Conservation (phyloP, 2,329 filamentous ascomycete genomes). For the Aspergillus sclerotialis region DNA sequence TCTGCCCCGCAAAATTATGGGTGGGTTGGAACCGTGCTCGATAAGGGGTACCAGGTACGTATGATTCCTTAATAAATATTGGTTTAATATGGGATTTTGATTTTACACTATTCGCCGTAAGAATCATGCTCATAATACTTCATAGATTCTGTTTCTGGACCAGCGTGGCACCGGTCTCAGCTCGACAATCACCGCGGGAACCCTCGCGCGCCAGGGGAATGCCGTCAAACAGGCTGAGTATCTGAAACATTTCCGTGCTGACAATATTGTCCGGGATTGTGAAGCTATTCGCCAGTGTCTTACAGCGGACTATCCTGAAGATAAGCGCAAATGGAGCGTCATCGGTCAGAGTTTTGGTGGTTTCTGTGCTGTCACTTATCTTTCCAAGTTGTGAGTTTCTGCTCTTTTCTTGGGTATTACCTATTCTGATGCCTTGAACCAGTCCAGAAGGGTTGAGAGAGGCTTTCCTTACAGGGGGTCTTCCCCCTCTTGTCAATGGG, state of each 20-base stretch:
- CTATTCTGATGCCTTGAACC: slow-evolving; percentile 1
- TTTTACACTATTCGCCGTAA: too few species aligned
- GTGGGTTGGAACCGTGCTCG: slow-evolving; percentile 64
- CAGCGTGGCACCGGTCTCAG: slow-evolving; percentile 85
- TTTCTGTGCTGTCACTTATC: slow-evolving; percentile 75
- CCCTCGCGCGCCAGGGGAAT: slow-evolving; percentile 59
- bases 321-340: slow-evolving; percentile 72
- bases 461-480: slow-evolving; percentile 75
- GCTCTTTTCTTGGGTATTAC: background rate
- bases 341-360: slow-evolving; percentile 91
- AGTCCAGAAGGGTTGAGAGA: slow-evolving; percentile 71
- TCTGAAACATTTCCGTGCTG: slow-evolving; percentile 76
- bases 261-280: slow-evolving; percentile 82
- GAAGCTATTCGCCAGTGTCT: slow-evolving; percentile 76
- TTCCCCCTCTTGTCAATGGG: slow-evolving; percentile 66
- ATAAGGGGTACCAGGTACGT: slow-evolving; percentile 70
- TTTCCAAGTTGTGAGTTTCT: slow-evolving; percentile 58
- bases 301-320: slow-evolving; percentile 60
- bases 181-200: slow-evolving; percentile 67
- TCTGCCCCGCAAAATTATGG: slow-evolving; percentile 65
- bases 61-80: background rate
- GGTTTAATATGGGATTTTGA: too few species aligned
- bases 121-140: background rate
- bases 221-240: slow-evolving; percentile 67
- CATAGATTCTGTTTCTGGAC: slow-evolving; percentile 66